Conservation (phyloP, 257 asterid genomes). For the Linderniella brevidens region DNA sequence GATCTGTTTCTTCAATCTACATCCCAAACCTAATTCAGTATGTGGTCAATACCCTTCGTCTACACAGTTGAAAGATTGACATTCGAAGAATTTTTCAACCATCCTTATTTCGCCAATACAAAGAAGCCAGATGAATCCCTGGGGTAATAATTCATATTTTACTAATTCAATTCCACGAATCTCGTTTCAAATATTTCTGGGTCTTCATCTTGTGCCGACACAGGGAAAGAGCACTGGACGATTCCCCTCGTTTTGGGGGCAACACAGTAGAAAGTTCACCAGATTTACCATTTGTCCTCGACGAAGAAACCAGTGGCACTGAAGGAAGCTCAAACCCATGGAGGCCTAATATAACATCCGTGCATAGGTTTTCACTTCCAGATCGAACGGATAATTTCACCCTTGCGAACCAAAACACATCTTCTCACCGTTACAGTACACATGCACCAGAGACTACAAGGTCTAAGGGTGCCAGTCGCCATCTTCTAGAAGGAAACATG, state of each 20-base stretch:
- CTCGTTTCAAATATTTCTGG: too few species aligned
- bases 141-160: slow-evolving; percentile 24
- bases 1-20: too few species aligned
- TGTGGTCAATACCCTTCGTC: not conserved
- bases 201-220: slow-evolving; percentile 5
- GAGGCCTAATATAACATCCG: slow-evolving; percentile 30
- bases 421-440: slow-evolving; percentile 16
- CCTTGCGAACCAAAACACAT: slow-evolving; percentile 18
- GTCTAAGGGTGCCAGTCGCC: slow-evolving; percentile 23
- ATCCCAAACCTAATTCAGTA: too few species aligned
- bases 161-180: too few species aligned
- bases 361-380: slow-evolving; percentile 45
- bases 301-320: slow-evolving; percentile 49
- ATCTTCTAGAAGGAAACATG: slow-evolving; percentile 36
- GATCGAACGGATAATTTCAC: slow-evolving; percentile 27
- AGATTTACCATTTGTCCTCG: slow-evolving; percentile 69
- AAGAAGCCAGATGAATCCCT: slow-evolving; percentile 31
- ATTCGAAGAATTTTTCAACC: slow-evolving; percentile 91
- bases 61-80: slow-evolving; percentile 83
- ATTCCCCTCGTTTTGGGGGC: slow-evolving; percentile 33
- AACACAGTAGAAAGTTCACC: slow-evolving; percentile 36
- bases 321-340: slow-evolving; percentile 29
- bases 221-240: slow-evolving; percentile 26
- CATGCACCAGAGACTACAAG: slow-evolving; percentile 20
- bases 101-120: slow-evolving; percentile 58